phyloP scores from a whole-genome alignment of 192 early-diverging fungal genomes.

The Coemansia sp. region DNA sequence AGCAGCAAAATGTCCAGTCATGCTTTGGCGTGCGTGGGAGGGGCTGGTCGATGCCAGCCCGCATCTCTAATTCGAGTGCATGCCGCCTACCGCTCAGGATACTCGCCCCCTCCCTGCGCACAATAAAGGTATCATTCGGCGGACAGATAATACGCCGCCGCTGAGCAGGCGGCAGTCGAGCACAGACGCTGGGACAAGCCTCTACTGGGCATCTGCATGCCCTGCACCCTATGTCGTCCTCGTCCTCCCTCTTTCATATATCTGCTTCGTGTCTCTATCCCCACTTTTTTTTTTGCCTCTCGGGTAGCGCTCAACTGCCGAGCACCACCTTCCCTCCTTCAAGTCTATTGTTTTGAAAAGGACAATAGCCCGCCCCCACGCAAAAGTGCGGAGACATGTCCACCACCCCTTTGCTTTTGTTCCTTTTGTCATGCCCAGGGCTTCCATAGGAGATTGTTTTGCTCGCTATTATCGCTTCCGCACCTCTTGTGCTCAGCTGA shows the following conservation, averaged over 20 bases:
- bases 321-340: constrained; percentile 5
- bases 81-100: constrained; percentile 7
- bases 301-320: constrained; percentile 1
- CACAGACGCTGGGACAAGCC: constrained; percentile 6
- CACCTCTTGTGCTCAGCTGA: constrained; percentile 1
- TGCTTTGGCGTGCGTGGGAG: constrained; percentile 9
- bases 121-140: background rate
- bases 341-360: background rate
- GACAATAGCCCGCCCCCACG: constrained; percentile 3
- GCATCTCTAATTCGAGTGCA: constrained; percentile 10
- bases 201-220: constrained; percentile 1
- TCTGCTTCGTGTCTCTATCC: constrained; percentile 2
- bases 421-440: background rate
- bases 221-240: constrained; percentile 1
- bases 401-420: background rate
- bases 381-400: constrained; percentile 5
- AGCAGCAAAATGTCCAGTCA: constrained; percentile 5
- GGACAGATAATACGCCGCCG: background rate
- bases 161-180: background rate
- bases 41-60: constrained; percentile 2
- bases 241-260: background rate
- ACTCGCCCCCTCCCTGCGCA: background rate
- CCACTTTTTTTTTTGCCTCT: background rate
- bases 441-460: background rate
- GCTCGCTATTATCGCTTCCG: constrained; percentile 4